Conservation (phyloP, 2,329 filamentous ascomycete species). For the Immersiporthe knoxdaviesiana region DNA sequence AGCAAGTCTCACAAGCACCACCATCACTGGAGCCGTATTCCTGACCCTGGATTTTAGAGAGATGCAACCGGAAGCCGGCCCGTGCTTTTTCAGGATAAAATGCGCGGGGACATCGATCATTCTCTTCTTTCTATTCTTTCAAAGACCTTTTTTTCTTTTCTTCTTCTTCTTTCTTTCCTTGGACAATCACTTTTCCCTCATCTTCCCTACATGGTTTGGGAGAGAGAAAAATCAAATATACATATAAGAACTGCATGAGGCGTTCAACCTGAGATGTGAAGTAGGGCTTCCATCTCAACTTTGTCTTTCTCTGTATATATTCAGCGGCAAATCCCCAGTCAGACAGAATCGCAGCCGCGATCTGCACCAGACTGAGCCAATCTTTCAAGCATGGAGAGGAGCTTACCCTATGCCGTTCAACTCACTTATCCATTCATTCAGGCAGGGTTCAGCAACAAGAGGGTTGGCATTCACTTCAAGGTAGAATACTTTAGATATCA, state of each 20-base stretch:
- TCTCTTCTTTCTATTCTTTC: background rate
- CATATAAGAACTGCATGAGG: background rate
- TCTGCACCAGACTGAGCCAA: background rate
- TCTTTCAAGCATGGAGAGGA: background rate
- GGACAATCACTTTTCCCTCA: background rate
- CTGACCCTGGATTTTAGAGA: background rate
- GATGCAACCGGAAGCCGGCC: background rate
- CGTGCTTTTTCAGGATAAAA: background rate
- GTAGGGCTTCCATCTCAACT: background rate
- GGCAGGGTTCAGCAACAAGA: background rate
- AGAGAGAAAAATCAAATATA: background rate
- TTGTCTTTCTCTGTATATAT: background rate
- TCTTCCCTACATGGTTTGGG: background rate
- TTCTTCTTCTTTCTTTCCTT: too few relatives aligned
- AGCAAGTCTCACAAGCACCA: slow-evolving; percentile 2
- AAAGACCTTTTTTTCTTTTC: background rate
- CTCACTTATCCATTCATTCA: too few relatives aligned
- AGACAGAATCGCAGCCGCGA: background rate
- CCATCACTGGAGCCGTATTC: background rate
- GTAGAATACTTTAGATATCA: background rate
- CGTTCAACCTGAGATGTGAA: background rate
- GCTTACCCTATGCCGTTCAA: background rate
- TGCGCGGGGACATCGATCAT: background rate
- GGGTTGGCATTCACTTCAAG: background rate
- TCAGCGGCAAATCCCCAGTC: background rate